Evolutionary conservation across 73 alveolate genomes (phyloP).

Genomic region (Stentor coeruleus): DNA sequence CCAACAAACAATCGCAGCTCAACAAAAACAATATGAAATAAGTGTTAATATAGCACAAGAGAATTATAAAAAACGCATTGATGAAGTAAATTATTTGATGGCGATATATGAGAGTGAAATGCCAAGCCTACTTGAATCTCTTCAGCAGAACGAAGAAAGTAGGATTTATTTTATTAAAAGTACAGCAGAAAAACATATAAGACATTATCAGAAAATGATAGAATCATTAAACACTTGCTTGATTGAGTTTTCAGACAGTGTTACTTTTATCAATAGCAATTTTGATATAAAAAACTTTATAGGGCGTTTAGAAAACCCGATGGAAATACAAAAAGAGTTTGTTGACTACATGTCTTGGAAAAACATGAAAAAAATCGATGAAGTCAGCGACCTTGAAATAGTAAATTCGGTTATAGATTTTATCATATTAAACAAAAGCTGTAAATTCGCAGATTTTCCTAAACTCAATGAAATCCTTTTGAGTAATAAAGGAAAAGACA

Average conservation of each 20-base stretch:
- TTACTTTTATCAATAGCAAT: background rate
- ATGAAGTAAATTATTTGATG: too few relatives aligned
- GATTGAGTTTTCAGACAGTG: background rate
- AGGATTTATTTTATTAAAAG: too few relatives aligned
- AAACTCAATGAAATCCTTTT: background rate
- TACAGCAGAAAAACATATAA: too few relatives aligned
- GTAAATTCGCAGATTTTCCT: background rate
- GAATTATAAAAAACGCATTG: too few relatives aligned
- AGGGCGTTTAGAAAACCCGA: background rate
- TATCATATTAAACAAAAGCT: too few relatives aligned
- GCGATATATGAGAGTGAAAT: too few relatives aligned
- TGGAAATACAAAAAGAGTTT: background rate
- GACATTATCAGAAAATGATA: background rate
- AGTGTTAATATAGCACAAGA: too few relatives aligned
- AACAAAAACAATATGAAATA: too few relatives aligned
- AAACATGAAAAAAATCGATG: background rate
- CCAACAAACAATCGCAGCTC: too few relatives aligned
- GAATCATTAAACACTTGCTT: background rate
- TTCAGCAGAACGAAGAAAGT: too few relatives aligned
- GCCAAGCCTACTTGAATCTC: too few relatives aligned
- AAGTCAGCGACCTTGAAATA: background rate
- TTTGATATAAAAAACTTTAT: background rate
- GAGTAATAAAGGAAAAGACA: background rate
- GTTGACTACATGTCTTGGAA: constrained; percentile 3
- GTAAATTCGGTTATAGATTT: background rate